Evolutionary conservation across 768 basidiomycete species (phyloP), one percentile per base, ranked within the genome.

Genomic region (Leccinum ochraceum): DNA sequence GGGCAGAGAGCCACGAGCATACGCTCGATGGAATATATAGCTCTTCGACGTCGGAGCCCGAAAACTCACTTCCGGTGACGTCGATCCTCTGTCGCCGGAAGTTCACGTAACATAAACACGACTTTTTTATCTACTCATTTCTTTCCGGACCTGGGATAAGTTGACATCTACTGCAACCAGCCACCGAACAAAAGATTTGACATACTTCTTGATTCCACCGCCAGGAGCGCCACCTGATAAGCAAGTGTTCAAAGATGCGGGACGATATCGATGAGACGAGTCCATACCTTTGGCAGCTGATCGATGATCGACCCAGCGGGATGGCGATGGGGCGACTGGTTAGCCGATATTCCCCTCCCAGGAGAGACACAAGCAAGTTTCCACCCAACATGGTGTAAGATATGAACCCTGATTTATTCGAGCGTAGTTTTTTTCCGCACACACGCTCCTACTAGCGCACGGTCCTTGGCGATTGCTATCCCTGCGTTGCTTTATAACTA

Each of bases 131-230:
- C n/a, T n/a, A n/a, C n/a, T n/a, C n/a, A n/a, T n/a, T n/a, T n/a
- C n/a, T n/a, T n/a, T n/a, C n/a, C 86, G 37, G 87, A 89, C 73
- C 88, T 89, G 68, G 26, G 34, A 64, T 53, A 28, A 39, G 32
- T 63, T 55, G 60, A 50, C 36, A 46, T 57, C 36, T 22, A 58
- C 58, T 39, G 13, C 55, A 53, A 59, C 60, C 37, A 59, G 49
- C 51, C 49, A 48, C 32, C 22, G 26, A 55, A 42, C 20, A 24
- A 51, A 42, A 63, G 20, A 20, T 53, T 55, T 56, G 28, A 80
- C 88, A 67, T 75, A 92, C 92, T 94, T 94, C 84, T 94, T 93
- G 81, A 94, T 92, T 26, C 92, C 90, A 49, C 83, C 80, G 20
- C 84, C 85, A 56, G 86, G 81, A 9, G 88, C 78, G 22, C 90